Evolutionary conservation across 345 rosid species (phyloP).

Genomic region (Syzygium aromaticum): DNA sequence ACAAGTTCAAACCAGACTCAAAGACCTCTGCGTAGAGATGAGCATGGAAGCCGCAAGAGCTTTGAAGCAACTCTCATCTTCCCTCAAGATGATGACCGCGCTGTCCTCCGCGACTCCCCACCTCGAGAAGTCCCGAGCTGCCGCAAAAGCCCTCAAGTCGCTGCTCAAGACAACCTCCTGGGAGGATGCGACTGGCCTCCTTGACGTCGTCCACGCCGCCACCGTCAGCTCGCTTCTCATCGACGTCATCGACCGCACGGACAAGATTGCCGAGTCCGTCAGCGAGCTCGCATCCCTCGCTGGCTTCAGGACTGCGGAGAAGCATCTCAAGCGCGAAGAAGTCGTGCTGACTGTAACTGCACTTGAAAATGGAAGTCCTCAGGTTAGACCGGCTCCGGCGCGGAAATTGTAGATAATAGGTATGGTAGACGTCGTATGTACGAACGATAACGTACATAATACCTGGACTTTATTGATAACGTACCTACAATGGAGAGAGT

Average conservation of each 20-base stretch:
- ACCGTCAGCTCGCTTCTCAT: slow-evolving; percentile 43
- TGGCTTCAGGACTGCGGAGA: slow-evolving; percentile 13
- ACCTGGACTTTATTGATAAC: not conserved
- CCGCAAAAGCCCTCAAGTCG: slow-evolving; percentile 21
- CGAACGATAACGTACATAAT: not conserved
- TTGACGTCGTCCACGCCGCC: slow-evolving; percentile 25
- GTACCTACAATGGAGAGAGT: not conserved
- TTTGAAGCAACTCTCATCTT: slow-evolving; percentile 38
- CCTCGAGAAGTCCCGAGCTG: slow-evolving; percentile 30
- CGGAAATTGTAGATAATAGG: not conserved
- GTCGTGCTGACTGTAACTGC: not conserved
- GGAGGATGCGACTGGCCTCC: slow-evolving; percentile 25
- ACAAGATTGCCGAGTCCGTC: slow-evolving; percentile 42
- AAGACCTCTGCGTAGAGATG: slow-evolving; percentile 35
- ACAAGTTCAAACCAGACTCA: slow-evolving; percentile 19
- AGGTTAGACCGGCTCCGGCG: not conserved
- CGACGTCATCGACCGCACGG: slow-evolving; percentile 35
- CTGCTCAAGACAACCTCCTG: slow-evolving; percentile 35
- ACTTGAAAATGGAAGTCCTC: not conserved
- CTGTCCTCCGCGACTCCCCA: slow-evolving; percentile 26
- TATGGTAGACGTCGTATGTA: not conserved
- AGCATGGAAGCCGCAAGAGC: slow-evolving; percentile 43
- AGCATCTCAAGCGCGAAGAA: not conserved
- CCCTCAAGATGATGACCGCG: slow-evolving; percentile 34
- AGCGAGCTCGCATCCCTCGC: slow-evolving; percentile 46